A percentile compares a stretch with the other conserved stretches of the same genome.
Conservation (phyloP, 768 basidiomycete species). For the Lactarius quietus region DNA sequence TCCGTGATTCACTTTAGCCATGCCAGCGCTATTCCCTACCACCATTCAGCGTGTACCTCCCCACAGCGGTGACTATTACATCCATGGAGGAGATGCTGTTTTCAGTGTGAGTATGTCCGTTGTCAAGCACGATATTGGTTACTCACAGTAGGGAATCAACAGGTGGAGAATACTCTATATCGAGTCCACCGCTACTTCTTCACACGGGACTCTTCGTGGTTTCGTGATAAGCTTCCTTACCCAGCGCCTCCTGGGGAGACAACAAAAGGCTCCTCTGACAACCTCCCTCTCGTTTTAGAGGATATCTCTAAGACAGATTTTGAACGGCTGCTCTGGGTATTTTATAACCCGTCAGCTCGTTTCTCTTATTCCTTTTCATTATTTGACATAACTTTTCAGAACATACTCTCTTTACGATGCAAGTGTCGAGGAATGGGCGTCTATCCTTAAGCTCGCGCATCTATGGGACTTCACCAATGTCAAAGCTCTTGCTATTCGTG, state of each 20-base stretch:
- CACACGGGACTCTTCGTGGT: conserved; percentile 32
- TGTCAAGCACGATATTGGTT: not conserved
- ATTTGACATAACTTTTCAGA: conserved; percentile 33
- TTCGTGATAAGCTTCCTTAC: conserved; percentile 29
- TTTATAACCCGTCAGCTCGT: conserved; percentile 34
- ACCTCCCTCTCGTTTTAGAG: conserved; percentile 31
- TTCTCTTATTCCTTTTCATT: not conserved
- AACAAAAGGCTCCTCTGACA: conserved; percentile 30
- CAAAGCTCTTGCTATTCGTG: conserved; percentile 47
- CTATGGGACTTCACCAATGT: conserved; percentile 55
- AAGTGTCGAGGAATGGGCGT: conserved; percentile 47
- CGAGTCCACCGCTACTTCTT: conserved; percentile 30
- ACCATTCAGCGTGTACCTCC: conserved; percentile 27
- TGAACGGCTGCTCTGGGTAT: conserved; percentile 33
- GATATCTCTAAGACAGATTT: conserved; percentile 31
- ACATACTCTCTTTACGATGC: conserved; percentile 40
- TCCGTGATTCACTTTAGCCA: not conserved
- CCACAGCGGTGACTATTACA: conserved; percentile 42
- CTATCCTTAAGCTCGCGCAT: conserved; percentile 50
- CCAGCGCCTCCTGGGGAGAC: conserved; percentile 25
- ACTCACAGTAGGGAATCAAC: not conserved
- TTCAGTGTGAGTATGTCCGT: conserved; percentile 29
- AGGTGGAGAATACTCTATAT: conserved; percentile 20
- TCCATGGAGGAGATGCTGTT: conserved; percentile 50
- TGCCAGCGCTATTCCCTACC: not conserved